Base-by-base conservation (phyloP, 192 early-diverging fungal genomes). In the Linnemannia zychae region DNA sequence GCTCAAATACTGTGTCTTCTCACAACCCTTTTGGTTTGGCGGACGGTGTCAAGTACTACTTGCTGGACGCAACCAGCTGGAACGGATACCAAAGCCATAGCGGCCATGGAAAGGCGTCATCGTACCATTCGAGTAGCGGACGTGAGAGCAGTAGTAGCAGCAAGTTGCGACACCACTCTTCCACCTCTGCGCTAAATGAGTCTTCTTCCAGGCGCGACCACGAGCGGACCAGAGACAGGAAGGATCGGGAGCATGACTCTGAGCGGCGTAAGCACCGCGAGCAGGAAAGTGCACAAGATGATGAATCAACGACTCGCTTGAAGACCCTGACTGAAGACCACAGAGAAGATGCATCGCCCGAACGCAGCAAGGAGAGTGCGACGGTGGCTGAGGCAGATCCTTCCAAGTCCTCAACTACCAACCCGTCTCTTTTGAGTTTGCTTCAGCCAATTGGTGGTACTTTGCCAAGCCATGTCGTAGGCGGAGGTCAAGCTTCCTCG, bases 11-110 rank as follows among this genome's bases (percentile, higher is more conserved):
- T 2, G 76, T 87, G 20, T 72, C 76, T 36, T 33, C 70, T 3
- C 53, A 79, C 40, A 91, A 91, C 53, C 90, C 90, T 1, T 92
- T 88, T 73, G 91, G 90, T 40, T 74, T 92, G 7, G 76, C 89
- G 5, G 85, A 90, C 46, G 89, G 89, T 5, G 75, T 90, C 44
- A 90, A 86, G n/a, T 92, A 88, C 47, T 92, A 89, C 48, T 74
- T 86, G n/a, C 63, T 92, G 3, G 87, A 90, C 16, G 89, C 87
- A 0, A 90, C 90, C 13, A 80, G 82, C 28, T 90, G 88, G 89
- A 86, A 79, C 28, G 77, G 76, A 20, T 50, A 77, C 40, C 71
- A 83, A 65, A 48, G 81, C 33, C 75, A 80, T 40, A 17, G 74
- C 16, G 77, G 82, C 2, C 82, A 84, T 53, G 52, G 76, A 34